Evolutionary conservation across 257 asterid species (phyloP).

Genomic region (Plectranthus barbatus): DNA sequence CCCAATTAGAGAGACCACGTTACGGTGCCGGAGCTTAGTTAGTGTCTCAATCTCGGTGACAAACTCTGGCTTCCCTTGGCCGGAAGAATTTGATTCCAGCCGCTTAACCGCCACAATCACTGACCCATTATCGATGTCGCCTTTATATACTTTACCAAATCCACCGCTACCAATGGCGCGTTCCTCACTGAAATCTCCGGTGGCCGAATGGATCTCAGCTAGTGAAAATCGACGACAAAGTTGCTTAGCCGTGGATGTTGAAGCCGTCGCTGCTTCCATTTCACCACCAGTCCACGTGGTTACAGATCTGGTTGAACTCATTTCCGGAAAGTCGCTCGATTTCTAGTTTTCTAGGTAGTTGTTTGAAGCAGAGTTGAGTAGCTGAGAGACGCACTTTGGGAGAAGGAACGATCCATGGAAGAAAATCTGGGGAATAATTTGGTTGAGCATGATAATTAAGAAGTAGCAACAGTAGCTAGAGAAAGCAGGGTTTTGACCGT

Average conservation of each 20-base stretch:
- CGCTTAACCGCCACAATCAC: conserved; percentile 3
- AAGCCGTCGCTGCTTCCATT: no score
- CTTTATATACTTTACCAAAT: conserved; percentile 4
- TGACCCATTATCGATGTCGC: neutral
- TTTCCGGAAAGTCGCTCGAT: no score
- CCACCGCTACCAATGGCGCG: neutral
- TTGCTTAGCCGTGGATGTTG: neutral
- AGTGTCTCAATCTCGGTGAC: neutral
- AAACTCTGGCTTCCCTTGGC: neutral
- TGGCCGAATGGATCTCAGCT: neutral
- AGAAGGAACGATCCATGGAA: no score
- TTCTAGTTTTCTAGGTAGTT: no score
- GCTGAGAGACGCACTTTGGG: no score
- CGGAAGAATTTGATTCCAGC: neutral
- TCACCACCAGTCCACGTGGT: no score
- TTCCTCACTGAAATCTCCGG: neutral
- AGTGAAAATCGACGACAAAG: neutral
- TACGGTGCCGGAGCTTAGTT: neutral
- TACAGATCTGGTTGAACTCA: no score
- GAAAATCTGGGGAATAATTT: no score
- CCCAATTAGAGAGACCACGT: conserved; percentile 2
- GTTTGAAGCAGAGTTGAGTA: no score
- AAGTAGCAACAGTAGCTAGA: no score
- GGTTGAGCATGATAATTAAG: no score
- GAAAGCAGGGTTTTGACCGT: no score